These are phyloP conservation scores for Opeltia flavorubescens DNA, from an alignment of 495 filamentous ascomycete genomes.

Conservation along the genomic window DNA sequence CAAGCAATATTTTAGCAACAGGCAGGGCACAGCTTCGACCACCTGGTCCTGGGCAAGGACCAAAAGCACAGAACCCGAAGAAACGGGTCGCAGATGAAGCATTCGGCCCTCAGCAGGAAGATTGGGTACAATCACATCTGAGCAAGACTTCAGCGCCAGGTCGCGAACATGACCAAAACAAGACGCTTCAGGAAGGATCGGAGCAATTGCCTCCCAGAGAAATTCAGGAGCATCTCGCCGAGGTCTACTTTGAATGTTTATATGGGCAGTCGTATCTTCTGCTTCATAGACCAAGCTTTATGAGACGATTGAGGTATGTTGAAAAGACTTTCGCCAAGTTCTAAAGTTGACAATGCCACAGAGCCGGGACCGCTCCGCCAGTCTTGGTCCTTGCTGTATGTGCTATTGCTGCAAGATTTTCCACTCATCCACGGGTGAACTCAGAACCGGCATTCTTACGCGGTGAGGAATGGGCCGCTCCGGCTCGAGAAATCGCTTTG, in stretches of 20 bases:
- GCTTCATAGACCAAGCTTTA: conserved; percentile 94
- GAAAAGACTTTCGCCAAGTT: background rate
- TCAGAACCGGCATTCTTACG: conserved; percentile 77
- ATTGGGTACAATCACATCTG: conserved; percentile 55
- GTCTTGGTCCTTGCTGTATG: conserved; percentile 85
- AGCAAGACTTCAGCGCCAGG: conserved; percentile 28
- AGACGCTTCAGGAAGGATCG: conserved; percentile 62
- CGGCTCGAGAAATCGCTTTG: conserved; percentile 70
- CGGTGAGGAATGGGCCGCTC: conserved; percentile 77
- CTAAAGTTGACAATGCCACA: conserved; percentile 13
- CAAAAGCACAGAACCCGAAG: conserved; percentile 45
- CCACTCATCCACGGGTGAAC: conserved; percentile 79
- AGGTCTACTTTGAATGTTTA: conserved; percentile 90
- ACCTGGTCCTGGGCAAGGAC: conserved; percentile 42
- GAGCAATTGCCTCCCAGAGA: conserved; percentile 78
- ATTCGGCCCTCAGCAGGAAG: conserved; percentile 67
- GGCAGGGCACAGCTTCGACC: conserved; percentile 72
- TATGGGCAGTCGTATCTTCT: conserved; percentile 93
- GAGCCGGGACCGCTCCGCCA: conserved; percentile 56
- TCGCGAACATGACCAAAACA: conserved; percentile 55
- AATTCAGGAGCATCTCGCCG: conserved; percentile 84
- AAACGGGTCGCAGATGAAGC: conserved; percentile 83
- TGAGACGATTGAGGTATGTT: conserved; percentile 60
- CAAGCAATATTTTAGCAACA: conserved; percentile 41
- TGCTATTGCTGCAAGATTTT: conserved; percentile 85